These are phyloP conservation scores for Fusarium haematococcum DNA, from an alignment of 2,329 filamentous ascomycete species.

Conservation along the genomic window DNA sequence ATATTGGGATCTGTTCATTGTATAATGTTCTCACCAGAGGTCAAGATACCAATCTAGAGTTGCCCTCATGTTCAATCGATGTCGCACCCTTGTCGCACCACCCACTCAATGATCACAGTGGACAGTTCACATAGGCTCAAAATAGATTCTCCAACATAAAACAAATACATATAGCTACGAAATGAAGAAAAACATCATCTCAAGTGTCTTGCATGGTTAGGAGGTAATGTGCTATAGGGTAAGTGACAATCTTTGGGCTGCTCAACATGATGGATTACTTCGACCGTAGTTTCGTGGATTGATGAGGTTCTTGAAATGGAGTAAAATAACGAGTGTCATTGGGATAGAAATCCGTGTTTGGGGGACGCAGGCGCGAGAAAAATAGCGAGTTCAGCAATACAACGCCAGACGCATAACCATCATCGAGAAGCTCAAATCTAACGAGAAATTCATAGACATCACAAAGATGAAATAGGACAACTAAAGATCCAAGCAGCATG, in stretches of 20 bases:
- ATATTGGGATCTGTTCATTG: background rate
- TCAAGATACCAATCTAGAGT: background rate
- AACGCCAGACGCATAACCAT: background rate
- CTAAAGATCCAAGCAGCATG: background rate
- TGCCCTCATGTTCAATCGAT: background rate
- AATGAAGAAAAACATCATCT: background rate
- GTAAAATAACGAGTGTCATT: background rate
- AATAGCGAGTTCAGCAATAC: background rate
- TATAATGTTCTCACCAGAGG: background rate
- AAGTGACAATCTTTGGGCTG: background rate
- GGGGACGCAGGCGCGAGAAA: background rate
- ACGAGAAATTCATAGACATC: background rate
- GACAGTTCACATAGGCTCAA: background rate
- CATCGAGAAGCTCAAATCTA: background rate
- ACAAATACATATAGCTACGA: background rate
- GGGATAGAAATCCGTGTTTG: rapidly evolving
- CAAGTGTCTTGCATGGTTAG: background rate
- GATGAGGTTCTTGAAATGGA: background rate
- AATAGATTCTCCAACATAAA: background rate
- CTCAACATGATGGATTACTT: background rate
- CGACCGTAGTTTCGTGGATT: background rate
- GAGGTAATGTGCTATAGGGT: background rate
- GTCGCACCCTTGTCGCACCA: background rate
- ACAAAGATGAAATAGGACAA: background rate
- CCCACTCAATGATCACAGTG: background rate